phyloP scores from a whole-genome alignment of 306 rosid species.

The Glycine soja region DNA sequence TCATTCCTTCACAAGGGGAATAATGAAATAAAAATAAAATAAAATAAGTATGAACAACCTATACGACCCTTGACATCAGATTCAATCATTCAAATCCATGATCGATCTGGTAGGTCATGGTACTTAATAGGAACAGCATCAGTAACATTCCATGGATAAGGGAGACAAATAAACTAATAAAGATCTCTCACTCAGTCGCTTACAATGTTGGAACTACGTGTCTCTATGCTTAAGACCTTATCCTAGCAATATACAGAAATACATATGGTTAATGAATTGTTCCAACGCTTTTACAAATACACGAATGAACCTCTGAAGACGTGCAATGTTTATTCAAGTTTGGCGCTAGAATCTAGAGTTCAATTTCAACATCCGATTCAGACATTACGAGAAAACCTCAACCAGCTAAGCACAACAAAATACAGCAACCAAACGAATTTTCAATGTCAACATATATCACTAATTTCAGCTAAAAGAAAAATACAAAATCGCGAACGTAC shows the following conservation, averaged over 20 bases:
- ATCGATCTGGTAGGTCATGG: constrained; percentile 5
- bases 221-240: constrained; percentile 2
- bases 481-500: constrained; percentile 27
- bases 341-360: constrained; percentile 8
- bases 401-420: constrained; percentile 40
- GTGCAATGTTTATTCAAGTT: constrained; percentile 24
- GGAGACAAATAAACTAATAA: constrained; percentile 27
- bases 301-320: constrained; percentile 32
- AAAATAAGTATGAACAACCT: background rate
- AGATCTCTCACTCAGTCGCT: constrained; percentile 29
- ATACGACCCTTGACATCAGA: background rate
- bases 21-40: background rate
- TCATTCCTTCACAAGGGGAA: background rate
- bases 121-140: constrained; percentile 22
- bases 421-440: constrained; percentile 22
- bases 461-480: constrained; percentile 29
- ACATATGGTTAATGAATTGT: background rate
- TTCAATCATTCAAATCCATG: background rate
- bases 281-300: constrained; percentile 22
- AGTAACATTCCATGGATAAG: background rate
- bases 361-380: constrained; percentile 43
- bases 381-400: constrained; percentile 30
- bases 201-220: constrained; percentile 20
- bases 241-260: constrained; percentile 17
- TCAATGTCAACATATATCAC: constrained; percentile 26